Percentiles rank a stretch among this genome's conserved stretches.
Evolutionary conservation across 306 rosid species (phyloP).

Genomic region (Benincasa hispida): DNA sequence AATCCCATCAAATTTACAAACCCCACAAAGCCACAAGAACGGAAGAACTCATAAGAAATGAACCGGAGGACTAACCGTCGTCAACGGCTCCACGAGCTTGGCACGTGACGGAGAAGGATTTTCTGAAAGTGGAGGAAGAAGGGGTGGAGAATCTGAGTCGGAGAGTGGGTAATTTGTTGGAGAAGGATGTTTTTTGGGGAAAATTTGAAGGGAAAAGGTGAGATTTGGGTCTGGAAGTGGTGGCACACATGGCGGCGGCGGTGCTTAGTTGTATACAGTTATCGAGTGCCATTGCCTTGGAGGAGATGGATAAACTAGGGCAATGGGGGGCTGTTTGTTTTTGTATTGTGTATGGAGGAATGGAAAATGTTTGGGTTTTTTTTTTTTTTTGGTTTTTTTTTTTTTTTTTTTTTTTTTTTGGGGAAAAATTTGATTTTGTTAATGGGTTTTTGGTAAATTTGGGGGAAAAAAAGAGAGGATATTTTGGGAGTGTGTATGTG

Average conservation of each 20-base stretch:
- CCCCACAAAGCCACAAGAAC: background rate
- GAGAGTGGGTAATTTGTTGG: background rate
- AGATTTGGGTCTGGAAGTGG: background rate
- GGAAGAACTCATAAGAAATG: background rate
- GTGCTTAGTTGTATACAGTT: background rate
- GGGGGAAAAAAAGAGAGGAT: background rate
- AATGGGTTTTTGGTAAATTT: background rate
- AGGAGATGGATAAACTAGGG: background rate
- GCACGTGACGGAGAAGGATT: background rate
- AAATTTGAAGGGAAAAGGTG: background rate
- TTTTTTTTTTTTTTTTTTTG: no score
- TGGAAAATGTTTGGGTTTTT: background rate
- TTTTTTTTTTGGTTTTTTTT: background rate
- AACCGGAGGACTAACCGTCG: background rate
- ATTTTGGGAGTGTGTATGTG: background rate
- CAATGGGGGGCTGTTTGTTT: background rate
- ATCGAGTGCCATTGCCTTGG: constrained; percentile 2
- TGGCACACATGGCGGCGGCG: constrained; percentile 5
- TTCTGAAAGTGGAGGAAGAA: background rate
- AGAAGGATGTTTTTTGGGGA: background rate
- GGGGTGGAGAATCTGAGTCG: background rate
- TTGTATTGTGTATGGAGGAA: background rate
- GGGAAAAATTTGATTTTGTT: background rate
- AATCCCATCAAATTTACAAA: background rate
- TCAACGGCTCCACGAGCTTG: constrained; percentile 1